These are phyloP conservation scores for Cicer bijugum DNA, from an alignment of 306 rosid species.

Conservation along the genomic window DNA sequence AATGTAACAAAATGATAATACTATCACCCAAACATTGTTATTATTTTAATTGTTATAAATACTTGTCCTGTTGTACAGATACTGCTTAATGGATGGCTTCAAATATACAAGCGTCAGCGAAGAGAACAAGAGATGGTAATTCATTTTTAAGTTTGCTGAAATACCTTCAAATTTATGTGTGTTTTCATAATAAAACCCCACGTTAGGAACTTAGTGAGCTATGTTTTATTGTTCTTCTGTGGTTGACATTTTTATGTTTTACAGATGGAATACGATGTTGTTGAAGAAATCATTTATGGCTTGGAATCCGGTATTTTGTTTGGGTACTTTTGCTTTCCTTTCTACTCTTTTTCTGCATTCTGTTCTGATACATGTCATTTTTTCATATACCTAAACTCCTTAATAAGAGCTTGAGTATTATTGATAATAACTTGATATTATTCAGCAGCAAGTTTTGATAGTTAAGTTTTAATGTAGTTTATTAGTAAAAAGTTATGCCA, in stretches of 20 bases:
- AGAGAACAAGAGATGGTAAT: constrained; percentile 93
- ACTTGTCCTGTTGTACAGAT: constrained; percentile 52
- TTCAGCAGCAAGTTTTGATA: constrained; percentile 6
- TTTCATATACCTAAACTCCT: constrained; percentile 31
- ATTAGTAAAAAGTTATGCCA: not conserved
- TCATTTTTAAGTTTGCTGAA: constrained; percentile 39
- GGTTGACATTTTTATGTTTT: constrained; percentile 48
- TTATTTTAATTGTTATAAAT: constrained; percentile 39
- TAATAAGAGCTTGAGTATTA: not conserved
- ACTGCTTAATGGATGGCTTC: constrained; percentile 90
- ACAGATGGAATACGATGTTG: constrained; percentile 93
- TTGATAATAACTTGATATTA: not conserved
- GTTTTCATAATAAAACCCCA: constrained; percentile 23
- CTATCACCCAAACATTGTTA: not conserved
- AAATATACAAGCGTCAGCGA: constrained; percentile 74
- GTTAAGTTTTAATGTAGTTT: not conserved
- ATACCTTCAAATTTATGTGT: constrained; percentile 34
- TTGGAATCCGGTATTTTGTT: constrained; percentile 97
- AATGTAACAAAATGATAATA: constrained; percentile 8
- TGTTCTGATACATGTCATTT: constrained; percentile 16
- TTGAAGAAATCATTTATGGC: constrained; percentile 92
- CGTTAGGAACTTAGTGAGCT: constrained; percentile 28
- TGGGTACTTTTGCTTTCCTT: constrained; percentile 63
- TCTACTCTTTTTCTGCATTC: constrained; percentile 16
- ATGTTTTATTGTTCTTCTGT: not conserved